Base-by-base conservation (phyloP, 805 yeast genomes). In the Hanseniaspora valbyensis region DNA sequence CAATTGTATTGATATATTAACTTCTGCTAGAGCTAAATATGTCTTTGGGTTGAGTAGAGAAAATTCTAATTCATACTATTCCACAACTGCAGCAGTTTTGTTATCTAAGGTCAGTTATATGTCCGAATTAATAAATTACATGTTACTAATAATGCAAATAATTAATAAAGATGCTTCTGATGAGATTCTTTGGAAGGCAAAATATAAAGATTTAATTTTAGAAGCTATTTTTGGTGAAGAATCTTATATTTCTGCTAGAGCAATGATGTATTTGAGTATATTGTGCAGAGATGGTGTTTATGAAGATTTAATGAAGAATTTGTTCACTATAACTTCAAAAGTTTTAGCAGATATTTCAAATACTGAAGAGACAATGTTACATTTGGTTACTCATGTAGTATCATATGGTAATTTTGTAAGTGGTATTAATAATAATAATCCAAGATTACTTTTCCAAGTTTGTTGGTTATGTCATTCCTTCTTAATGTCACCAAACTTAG, bases 31-130 rank as follows among this genome's bases (percentile, higher is more conserved):
- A 57, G 77, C 78, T 14, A 78, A 76, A 55, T 72, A 81, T 71
- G 66, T 83, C 52, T 81, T 81, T 65, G 90, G 90, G 0, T 68
- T 82, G 54, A 78, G 78, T 5, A 75, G 83, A 59, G 76, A 73
- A 29, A 71, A 66, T 26, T 65, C 71, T 19, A 66, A 70, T 32
- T 57, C 63, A 14, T 56, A 65, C 41, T 58, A 60, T 29, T 59
- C 61, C 24, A 60, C 67, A 13, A 71, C 63, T 45, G 58, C 67
- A 0, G 60, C 69, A 2, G 67, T 69, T 19, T 67, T 70, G 58
- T 58, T 67, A 2, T 61, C 64, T 25, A 69, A 69, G 55, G 66
- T 69, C 42, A 64, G 60, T 24, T 63, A 69, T 25, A 71, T 83
- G 58, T 84, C 83, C 49, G 69, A 75, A 7, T 71, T 83, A 26